Evolutionary conservation across 164 flowering plant genomes (phyloP), one percentile per base, ranked within the genome.

Genomic region (Nymphaea colorata): DNA sequence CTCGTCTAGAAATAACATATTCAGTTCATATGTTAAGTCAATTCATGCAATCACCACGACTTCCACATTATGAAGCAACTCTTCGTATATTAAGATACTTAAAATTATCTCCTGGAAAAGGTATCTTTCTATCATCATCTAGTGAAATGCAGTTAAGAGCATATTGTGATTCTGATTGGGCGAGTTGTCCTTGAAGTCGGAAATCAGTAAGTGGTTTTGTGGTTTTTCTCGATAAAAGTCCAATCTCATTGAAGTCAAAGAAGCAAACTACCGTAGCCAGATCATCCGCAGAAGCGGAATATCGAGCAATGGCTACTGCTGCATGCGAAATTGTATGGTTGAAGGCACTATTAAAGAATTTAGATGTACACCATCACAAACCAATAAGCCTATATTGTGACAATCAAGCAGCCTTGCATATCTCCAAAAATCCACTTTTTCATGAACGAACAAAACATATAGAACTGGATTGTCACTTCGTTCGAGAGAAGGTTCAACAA

Each of bases 391-490:
- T 41, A 2, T 66, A 41, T 45, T 66, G 42, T 66, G 67, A 66
- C 42, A 66, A 66, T 44, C 79, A 85, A 85, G 65, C 86, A 55
- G 10, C 14, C n/a, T n/a, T 65, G n/a, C 51, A 65, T 25, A 65
- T 65, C 25, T 15, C 67, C 45, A 42, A 15, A 5, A 44, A 65
- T 43, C n/a, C 44, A 65, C 6, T 42, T 16, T 65, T 11, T 14
- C 53, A 44, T 43, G 67, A 65, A 25, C 11, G 17, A 15, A 65
- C 67, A 15, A 42, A 65, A n/a, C 57, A 44, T 5, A 42, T 43
- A 4, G 67, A 65, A 7, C 15, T 65, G 10, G 67, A 65, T 65
- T 65, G 44, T 16, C 67, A 65, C 42, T 5, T 65, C 42, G 45
- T 65, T 12, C 16, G 45, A 8, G 47, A 15, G 16, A 55, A 55